Evolutionary conservation across 2,329 filamentous ascomycete species (phyloP), one percentile per base, ranked within the genome.

Genomic region (Coleophoma crateriformis): DNA sequence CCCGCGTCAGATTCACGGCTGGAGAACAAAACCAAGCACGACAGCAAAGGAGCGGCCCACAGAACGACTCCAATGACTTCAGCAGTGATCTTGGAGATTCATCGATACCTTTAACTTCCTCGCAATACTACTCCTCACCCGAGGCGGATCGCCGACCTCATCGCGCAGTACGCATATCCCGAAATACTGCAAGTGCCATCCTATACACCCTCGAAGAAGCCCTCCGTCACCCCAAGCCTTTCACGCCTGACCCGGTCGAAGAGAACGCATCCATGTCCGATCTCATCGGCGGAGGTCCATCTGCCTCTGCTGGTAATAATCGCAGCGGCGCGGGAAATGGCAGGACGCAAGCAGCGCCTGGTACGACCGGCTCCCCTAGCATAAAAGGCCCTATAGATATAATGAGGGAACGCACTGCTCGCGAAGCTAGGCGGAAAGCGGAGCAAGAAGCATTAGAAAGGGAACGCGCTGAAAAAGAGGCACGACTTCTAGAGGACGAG

Each of bases 231-330:
- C 90, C 92, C 2, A 80, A 90, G 58, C 75, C 82, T 45, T 95
- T 97, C 70, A 95, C 90, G 8, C 79, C 87, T 20, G 90, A 96
- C 68, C 72, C 85, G 59, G 78, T 85, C 53, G 94, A 99, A 76
- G 88, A 95, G 74, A 87, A 88, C 78, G 88, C 91, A 59, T 81
- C 82, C 62, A 97, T 99, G 91, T 87, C 91, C 60, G 91, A 96
- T 67, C 76, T 96, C 60, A 77, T 81, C 63, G 79, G 82, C 64
- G 74, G 75, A 61, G 72, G 75, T 56, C 73, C 77, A 60, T 69
- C 73, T 58, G 68, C 72, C 56, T 74, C 78, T 56, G 79, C 79
- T 64, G 79, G 79, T 58, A 72, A 72, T 63, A 82, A 83, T 73
- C 80, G 80, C 58, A 71, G 44, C 49, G 64, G 73, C 60, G 81